Evolutionary conservation across 2,329 filamentous ascomycete species (phyloP).

Genomic region (Fusarium napiforme): DNA sequence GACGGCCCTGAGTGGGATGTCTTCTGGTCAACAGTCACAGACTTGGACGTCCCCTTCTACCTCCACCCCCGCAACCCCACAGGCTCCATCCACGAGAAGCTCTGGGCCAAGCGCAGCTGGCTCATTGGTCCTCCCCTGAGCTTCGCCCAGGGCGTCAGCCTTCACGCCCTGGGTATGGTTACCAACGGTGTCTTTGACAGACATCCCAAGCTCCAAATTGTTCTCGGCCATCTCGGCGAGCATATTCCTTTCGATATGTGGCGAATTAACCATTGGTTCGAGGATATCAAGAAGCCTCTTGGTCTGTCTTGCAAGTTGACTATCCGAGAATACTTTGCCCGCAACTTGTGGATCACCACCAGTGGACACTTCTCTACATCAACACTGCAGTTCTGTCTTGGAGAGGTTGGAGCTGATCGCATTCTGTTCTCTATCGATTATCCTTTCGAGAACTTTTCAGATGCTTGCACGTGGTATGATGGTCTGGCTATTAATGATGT

Average conservation of each 20-base stretch:
- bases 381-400: conserved; percentile 61
- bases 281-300: conserved; percentile 64
- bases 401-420: conserved; percentile 60
- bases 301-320: conserved; percentile 60
- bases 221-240: conserved; percentile 62
- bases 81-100: conserved; percentile 65
- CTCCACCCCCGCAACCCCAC: conserved; percentile 70
- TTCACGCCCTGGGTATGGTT: conserved; percentile 65
- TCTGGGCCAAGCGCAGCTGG: conserved; percentile 68
- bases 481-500: conserved; percentile 48
- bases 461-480: conserved; percentile 57
- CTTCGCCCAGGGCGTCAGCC: conserved; percentile 68
- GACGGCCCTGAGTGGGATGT: conserved; percentile 69
- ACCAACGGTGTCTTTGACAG: conserved; percentile 63
- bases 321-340: conserved; percentile 63
- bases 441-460: conserved; percentile 60
- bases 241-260: conserved; percentile 61
- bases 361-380: conserved; percentile 66
- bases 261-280: conserved; percentile 66
- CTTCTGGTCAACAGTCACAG: conserved; percentile 68
- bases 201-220: conserved; percentile 57
- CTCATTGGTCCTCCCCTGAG: conserved; percentile 68
- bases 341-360: conserved; percentile 68
- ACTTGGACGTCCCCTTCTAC: conserved; percentile 73
- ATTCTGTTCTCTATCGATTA: conserved; percentile 66